phyloP scores from a whole-genome alignment of 83 land plant genomes.

The Isoetes engelmannii region DNA sequence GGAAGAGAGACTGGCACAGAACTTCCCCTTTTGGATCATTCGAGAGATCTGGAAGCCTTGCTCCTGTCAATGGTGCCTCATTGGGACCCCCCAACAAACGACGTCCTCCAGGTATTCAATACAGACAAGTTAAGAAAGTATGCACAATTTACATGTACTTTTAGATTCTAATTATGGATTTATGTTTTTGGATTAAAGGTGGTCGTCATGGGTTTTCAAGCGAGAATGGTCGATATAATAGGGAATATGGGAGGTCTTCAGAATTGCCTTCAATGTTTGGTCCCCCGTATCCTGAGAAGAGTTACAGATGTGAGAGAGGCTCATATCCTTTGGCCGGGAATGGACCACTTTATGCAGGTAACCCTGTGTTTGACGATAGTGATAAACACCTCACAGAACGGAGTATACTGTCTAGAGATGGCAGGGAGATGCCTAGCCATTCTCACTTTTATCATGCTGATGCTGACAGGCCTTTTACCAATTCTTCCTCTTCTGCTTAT shows the following conservation, averaged over 20 bases:
- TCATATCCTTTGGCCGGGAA: background rate
- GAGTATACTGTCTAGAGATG: no score
- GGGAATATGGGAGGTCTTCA: background rate
- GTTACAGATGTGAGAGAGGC: background rate
- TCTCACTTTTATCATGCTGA: no score
- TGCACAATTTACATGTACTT: no score
- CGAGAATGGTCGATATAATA: constrained; percentile 32
- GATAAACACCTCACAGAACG: no score
- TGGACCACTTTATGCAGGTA: background rate
- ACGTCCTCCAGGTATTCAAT: constrained; percentile 17
- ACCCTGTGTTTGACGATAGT: no score
- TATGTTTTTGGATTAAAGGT: constrained; percentile 7
- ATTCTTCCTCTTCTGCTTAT: no score
- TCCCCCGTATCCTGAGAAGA: background rate
- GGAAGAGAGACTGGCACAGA: constrained; percentile 30
- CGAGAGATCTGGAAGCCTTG: constrained; percentile 15
- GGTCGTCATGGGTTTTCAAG: constrained; percentile 15
- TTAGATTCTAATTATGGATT: no score
- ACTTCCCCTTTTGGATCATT: constrained; percentile 15
- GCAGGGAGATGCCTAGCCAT: no score
- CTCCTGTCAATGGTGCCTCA: constrained; percentile 14
- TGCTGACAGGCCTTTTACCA: no score
- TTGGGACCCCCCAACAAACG: constrained; percentile 24
- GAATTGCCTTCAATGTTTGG: background rate
- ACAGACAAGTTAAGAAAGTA: no score